Base-by-base conservation (phyloP, 352 stramenopile species). In the Phytophthora citrophthora region DNA sequence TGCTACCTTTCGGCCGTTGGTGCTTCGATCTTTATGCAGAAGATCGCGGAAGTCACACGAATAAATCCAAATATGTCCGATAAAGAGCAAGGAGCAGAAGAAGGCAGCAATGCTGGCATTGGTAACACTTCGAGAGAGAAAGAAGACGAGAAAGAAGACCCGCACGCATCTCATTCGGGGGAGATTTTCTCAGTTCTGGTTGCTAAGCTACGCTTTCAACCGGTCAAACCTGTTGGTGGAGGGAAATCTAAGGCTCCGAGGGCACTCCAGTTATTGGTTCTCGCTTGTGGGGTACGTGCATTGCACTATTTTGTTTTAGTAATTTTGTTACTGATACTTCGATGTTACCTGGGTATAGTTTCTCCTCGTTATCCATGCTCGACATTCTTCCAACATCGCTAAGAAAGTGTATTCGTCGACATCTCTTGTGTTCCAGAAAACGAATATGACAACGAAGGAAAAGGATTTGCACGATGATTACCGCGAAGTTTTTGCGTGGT, bases 1-100 rank as follows among this genome's bases (percentile, higher is more conserved):
- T 98, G 90, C 57, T 93, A 97, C 53, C 69, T 98, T 4, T 90
- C 88, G 9, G 90, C 90, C 5, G 68, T 97, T n/a, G 91, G 88
- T 9, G 74, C 94, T 43, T 96, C 87, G 2, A 72, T 43, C 15
- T 81, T 90, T 34, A 70, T 94, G 26, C 72, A 85, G 6, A 74
- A 74, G 51, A 71, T 88, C 34, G 18, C 76, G 41, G 54, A 52
- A 34, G 40, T 65, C 23, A 74, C 64, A 18, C 44, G 60, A 15
- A 64, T 26, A 26, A 43, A 56, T 27, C 16, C 39, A 54, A 31
- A 18, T 24, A 20, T 34, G 10, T 61, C 63, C 51, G 15, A 64
- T 20, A 58, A 40, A 13, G 26, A 34, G 13, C 29, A 46, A 40
- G 6, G 13, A 52, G 12, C 4, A 55, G 29, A 61, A 43, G 52